Percentiles rank a stretch among this genome's conserved stretches.
Conservation (phyloP, 116 monocot species). For the Cymodocea nodosa region DNA sequence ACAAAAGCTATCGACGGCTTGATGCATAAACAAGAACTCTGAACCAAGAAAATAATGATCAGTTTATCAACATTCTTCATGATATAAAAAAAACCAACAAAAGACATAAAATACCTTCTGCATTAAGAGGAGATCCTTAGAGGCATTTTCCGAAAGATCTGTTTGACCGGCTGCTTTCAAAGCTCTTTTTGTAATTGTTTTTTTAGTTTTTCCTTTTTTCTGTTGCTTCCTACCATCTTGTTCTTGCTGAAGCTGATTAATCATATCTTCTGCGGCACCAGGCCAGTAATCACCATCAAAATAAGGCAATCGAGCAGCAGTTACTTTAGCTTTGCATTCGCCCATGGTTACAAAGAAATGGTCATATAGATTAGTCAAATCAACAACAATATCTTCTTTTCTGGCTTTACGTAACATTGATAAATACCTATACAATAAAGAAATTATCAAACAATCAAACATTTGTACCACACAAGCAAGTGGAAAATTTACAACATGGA, state of each 20-base stretch:
- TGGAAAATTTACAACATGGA: not conserved
- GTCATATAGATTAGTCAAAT: constrained; percentile 79
- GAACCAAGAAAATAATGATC: too few species aligned
- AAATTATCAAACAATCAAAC: not conserved
- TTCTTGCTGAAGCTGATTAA: constrained; percentile 69
- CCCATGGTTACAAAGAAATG: constrained; percentile 61
- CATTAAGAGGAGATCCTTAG: constrained; percentile 82
- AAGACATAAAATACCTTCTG: constrained; percentile 41
- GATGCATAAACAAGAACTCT: too few species aligned
- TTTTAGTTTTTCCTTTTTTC: constrained; percentile 84
- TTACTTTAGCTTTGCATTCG: constrained; percentile 83
- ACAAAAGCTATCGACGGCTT: too few species aligned
- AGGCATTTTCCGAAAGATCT: constrained; percentile 74
- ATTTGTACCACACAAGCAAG: not conserved
- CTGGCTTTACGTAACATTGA: constrained; percentile 78
- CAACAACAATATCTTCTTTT: constrained; percentile 74
- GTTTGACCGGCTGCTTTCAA: constrained; percentile 85
- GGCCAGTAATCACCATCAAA: constrained; percentile 99
- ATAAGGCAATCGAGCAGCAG: constrained; percentile 87
- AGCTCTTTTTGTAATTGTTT: constrained; percentile 71
- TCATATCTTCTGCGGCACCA: constrained; percentile 93
- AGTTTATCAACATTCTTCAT: not conserved
- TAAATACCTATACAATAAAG: constrained; percentile 50
- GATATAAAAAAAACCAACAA: not conserved
- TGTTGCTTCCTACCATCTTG: constrained; percentile 76